phyloP scores from a whole-genome alignment of 805 yeast species.

The Wickerhamiella allomyrinae region DNA sequence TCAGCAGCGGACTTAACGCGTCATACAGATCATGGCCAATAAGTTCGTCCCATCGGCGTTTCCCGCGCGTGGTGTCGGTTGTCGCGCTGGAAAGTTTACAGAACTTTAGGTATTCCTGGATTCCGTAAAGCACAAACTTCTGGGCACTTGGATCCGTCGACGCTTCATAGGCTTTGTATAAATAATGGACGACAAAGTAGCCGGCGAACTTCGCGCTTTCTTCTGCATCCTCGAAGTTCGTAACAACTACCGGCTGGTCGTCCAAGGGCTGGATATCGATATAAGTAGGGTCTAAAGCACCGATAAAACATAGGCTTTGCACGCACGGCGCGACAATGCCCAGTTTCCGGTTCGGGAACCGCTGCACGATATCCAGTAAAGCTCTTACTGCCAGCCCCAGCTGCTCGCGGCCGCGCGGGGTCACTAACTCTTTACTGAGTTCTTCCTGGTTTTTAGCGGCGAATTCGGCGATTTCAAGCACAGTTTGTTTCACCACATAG shows the following conservation, averaged over 20 bases:
- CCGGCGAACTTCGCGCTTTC: constrained; percentile 57
- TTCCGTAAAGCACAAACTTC: constrained; percentile 67
- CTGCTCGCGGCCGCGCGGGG: constrained; percentile 12
- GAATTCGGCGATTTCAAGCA: constrained; percentile 12
- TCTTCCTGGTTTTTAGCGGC: constrained; percentile 8
- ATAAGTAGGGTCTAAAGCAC: constrained; percentile 55
- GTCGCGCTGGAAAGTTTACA: constrained; percentile 22
- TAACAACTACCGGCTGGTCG: constrained; percentile 35
- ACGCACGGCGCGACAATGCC: constrained; percentile 47
- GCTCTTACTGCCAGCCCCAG: constrained; percentile 16
- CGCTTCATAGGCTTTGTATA: constrained; percentile 82
- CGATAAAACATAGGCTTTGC: constrained; percentile 57
- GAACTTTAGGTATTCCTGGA: constrained; percentile 69
- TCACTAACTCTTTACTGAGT: constrained; percentile 4
- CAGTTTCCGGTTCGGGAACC: constrained; percentile 17
- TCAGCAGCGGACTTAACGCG: constrained; percentile 56
- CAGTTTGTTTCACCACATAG: constrained; percentile 15
- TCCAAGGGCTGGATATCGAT: constrained; percentile 32
- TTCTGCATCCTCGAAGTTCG: constrained; percentile 44
- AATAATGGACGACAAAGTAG: constrained; percentile 46
- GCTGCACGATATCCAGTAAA: constrained; percentile 18
- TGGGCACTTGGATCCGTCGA: constrained; percentile 79
- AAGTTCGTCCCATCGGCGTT: constrained; percentile 40
- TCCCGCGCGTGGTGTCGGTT: constrained; percentile 1
- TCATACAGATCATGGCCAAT: constrained; percentile 52